Evolutionary conservation across 495 filamentous ascomycete species (phyloP).

Genomic region (Penicillium lagena): DNA sequence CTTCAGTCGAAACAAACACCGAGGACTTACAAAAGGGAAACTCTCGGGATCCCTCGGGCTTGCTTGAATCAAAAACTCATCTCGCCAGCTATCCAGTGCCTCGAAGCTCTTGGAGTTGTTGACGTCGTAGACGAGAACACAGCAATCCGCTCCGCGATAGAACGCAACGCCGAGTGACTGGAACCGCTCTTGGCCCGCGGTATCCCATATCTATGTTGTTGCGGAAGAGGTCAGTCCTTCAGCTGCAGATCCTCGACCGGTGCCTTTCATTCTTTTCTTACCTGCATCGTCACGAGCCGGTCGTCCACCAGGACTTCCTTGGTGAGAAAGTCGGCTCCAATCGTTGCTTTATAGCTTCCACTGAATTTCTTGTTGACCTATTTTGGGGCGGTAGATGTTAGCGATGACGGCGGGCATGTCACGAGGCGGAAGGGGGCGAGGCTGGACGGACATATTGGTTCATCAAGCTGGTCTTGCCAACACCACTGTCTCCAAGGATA

Average conservation of each 20-base stretch:
- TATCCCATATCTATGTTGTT: conserved; percentile 81
- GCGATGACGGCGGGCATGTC: conserved; percentile 6
- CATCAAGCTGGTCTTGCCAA: conserved; percentile 99
- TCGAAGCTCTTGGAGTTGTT: conserved; percentile 99
- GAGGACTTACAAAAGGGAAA: conserved; percentile 85
- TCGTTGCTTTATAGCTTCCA: conserved; percentile 98
- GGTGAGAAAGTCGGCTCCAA: conserved; percentile 97
- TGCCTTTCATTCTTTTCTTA: conserved; percentile 27
- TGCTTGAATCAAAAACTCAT: conserved; percentile 97
- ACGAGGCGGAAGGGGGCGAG: conserved; percentile 3
- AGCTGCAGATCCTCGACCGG: no score
- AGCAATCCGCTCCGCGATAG: conserved; percentile 97
- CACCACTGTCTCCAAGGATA: conserved; percentile 95
- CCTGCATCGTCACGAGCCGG: conserved; percentile 97
- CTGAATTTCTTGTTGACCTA: conserved; percentile 99
- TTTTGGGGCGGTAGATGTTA: conserved; percentile 10
- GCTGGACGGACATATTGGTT: conserved; percentile 92
- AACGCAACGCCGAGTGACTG: conserved; percentile 97
- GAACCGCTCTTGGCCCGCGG: conserved; percentile 94
- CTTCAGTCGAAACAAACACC: neutral
- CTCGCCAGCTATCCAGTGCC: conserved; percentile 94
- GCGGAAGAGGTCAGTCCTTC: no score
- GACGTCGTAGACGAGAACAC: conserved; percentile 96
- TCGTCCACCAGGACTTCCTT: conserved; percentile 98
- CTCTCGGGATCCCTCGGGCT: conserved; percentile 93